Evolutionary conservation across 352 stramenopile genomes (phyloP).

Genomic region (Globisporangium paroecandrum): DNA sequence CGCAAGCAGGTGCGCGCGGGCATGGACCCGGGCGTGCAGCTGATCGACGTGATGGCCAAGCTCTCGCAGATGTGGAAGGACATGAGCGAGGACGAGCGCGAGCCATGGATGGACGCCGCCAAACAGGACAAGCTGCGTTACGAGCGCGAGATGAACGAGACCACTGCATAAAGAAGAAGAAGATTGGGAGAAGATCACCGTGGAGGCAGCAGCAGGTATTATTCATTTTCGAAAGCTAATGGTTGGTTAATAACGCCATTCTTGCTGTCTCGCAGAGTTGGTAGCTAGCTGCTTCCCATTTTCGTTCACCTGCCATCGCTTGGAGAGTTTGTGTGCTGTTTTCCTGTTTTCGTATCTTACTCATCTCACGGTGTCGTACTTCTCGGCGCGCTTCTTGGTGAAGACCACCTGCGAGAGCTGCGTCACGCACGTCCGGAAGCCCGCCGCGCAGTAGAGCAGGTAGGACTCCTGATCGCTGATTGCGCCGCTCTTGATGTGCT

Average conservation of each 20-base stretch:
- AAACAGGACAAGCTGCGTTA: conserved; percentile 64
- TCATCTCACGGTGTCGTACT: conserved; percentile 75
- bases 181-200: not conserved
- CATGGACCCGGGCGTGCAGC: conserved; percentile 38
- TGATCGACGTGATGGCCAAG: conserved; percentile 61
- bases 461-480: conserved; percentile 47
- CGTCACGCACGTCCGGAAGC: conserved; percentile 80
- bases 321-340: not conserved
- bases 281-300: not conserved
- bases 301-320: not conserved
- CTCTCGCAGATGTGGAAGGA: conserved; percentile 55
- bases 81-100: conserved; percentile 50
- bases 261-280: not conserved
- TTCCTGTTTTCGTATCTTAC: not conserved
- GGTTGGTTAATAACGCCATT: conserved; percentile 1
- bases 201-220: not conserved
- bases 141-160: conserved; percentile 72
- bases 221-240: not conserved
- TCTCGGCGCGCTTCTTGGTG: conserved; percentile 71
- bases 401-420: conserved; percentile 79
- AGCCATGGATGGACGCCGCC: conserved; percentile 55
- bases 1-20: conserved; percentile 47
- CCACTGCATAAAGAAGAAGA: conserved; percentile 22
- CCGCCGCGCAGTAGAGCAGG: conserved; percentile 82
- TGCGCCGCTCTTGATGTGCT: no score